Conservation (phyloP, 345 rosid species). For the Combretum micranthum region DNA sequence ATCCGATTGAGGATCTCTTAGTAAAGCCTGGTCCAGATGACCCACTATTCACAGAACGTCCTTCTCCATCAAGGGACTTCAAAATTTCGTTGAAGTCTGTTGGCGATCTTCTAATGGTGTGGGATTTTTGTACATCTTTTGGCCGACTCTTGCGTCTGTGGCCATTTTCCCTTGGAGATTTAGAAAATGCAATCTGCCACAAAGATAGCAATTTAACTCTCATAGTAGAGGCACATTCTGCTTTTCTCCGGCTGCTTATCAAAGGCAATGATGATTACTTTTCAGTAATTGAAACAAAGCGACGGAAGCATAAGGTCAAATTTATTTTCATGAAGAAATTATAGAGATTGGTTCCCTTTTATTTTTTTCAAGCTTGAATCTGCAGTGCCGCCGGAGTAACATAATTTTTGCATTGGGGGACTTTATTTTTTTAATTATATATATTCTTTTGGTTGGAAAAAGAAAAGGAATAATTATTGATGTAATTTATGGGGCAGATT, state of each 20-base stretch:
- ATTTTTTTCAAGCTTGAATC: no score
- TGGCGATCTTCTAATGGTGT: conserved; percentile 87
- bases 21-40: conserved; percentile 64
- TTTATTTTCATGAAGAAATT: background rate
- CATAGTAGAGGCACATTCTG: conserved; percentile 73
- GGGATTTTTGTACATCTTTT: conserved; percentile 94
- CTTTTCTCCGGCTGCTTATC: conserved; percentile 62
- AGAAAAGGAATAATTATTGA: conserved; percentile 8
- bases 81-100: conserved; percentile 64
- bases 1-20: conserved; percentile 88
- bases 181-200: conserved; percentile 86
- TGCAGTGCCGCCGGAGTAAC: no score
- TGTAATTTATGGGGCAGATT: conserved; percentile 46
- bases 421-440: background rate
- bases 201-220: conserved; percentile 80
- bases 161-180: conserved; percentile 84
- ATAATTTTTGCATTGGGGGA: background rate
- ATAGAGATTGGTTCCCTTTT: no score
- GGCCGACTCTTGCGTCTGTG: conserved; percentile 59
- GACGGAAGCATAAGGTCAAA: conserved; percentile 59
- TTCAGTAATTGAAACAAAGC: conserved; percentile 37
- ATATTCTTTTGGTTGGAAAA: conserved; percentile 8
- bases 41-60: conserved; percentile 60
- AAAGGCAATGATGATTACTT: conserved; percentile 40
- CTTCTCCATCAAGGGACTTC: conserved; percentile 77